Conservation (phyloP, 495 filamentous ascomycete genomes). For the Cairneyella variabilis region DNA sequence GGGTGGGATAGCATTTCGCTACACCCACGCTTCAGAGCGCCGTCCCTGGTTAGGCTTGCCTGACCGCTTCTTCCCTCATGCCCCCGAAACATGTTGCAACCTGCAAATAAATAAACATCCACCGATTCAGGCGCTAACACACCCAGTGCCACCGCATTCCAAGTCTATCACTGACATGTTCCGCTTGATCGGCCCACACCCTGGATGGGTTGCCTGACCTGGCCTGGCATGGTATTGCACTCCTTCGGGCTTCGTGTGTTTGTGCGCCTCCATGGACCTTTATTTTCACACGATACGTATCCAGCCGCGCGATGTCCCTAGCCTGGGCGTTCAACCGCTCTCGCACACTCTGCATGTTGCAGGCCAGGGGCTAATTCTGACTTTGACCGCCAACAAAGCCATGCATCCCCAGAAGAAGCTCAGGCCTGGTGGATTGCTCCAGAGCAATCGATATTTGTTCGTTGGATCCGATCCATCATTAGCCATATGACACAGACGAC, state of each 20-base stretch:
- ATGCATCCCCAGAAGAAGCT: slow-evolving; percentile 28
- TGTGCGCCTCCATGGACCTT: slow-evolving; percentile 12
- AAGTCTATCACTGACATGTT: slow-evolving; percentile 5
- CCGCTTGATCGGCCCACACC: slow-evolving; percentile 19
- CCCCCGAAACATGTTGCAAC: slow-evolving; percentile 9
- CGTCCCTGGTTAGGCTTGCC: background rate
- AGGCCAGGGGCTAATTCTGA: slow-evolving; percentile 21
- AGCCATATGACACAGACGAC: slow-evolving; percentile 25
- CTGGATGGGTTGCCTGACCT: too few relatives aligned
- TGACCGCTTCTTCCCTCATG: slow-evolving; percentile 6
- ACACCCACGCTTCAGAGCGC: background rate
- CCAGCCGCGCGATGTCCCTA: slow-evolving; percentile 23
- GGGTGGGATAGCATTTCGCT: background rate
- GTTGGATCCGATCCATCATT: slow-evolving; percentile 16
- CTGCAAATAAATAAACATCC: background rate
- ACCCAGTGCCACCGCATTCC: background rate
- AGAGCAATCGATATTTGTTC: slow-evolving; percentile 16
- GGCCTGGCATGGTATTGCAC: too few relatives aligned
- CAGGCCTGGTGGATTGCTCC: slow-evolving; percentile 24
- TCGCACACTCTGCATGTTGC: slow-evolving; percentile 22
- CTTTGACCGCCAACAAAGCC: slow-evolving; percentile 27
- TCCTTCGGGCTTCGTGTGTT: slow-evolving; percentile 11
- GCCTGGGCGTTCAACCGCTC: slow-evolving; percentile 17
- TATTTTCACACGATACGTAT: slow-evolving; percentile 21
- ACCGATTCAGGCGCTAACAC: background rate